Percentiles rank a stretch among this genome's conserved stretches.
phyloP scores from a whole-genome alignment of 768 basidiomycete genomes.

The Sarcodon aspratus region DNA sequence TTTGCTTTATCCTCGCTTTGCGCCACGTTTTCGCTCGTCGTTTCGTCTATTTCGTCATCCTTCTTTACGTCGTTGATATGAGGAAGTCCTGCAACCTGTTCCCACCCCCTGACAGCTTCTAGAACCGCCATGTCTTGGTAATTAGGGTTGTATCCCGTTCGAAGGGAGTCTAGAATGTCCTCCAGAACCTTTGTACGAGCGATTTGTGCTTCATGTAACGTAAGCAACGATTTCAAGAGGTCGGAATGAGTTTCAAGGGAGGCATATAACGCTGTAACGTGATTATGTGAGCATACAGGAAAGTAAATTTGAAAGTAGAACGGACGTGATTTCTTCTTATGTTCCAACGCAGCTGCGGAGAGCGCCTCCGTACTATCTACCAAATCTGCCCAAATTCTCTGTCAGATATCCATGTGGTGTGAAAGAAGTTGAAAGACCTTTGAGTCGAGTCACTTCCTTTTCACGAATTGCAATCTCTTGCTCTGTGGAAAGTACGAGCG shows the following conservation, averaged over 20 bases:
- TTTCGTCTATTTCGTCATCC: conserved; percentile 21
- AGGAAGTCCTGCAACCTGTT: conserved; percentile 56
- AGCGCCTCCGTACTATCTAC: conserved; percentile 70
- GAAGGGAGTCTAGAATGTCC: conserved; percentile 71
- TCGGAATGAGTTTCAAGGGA: conserved; percentile 62
- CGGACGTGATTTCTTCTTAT: conserved; percentile 81
- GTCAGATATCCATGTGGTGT: not conserved
- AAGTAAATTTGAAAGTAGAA: conserved; percentile 2
- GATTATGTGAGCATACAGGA: not conserved
- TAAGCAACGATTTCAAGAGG: conserved; percentile 68
- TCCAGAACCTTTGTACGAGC: conserved; percentile 70
- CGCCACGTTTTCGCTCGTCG: conserved; percentile 7
- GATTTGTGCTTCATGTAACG: conserved; percentile 59
- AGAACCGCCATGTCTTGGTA: conserved; percentile 99
- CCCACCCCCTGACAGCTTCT: conserved; percentile 93
- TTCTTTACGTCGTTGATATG: conserved; percentile 63
- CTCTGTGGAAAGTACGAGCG: conserved; percentile 36
- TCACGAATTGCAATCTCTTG: conserved; percentile 53
- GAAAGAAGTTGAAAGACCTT: conserved; percentile 32
- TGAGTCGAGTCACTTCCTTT: conserved; percentile 61
- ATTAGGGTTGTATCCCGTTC: conserved; percentile 91
- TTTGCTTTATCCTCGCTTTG: conserved; percentile 11
- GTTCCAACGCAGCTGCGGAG: conserved; percentile 71
- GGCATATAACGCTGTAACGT: conserved; percentile 62
- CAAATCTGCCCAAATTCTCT: conserved; percentile 36